Conservation (phyloP, 1,139 yeast species). For the Yarrowia galli region DNA sequence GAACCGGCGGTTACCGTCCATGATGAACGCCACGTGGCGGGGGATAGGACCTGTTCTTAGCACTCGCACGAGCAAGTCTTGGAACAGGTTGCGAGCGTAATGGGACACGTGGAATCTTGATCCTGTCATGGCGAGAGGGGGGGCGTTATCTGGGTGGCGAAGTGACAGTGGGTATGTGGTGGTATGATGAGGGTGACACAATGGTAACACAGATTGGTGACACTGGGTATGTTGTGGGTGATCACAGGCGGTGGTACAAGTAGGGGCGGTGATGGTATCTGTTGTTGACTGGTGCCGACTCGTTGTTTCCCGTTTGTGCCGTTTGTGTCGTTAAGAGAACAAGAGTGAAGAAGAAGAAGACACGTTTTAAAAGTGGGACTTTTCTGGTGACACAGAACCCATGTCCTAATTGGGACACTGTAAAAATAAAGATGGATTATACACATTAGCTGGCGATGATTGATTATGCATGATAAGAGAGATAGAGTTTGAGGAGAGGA, state of each 20-base stretch:
- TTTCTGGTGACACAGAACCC: neutral
- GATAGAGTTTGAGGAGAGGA: neutral
- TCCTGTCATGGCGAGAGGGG: neutral
- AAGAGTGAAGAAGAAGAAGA: neutral
- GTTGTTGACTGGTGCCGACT: too few species aligned
- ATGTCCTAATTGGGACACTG: neutral
- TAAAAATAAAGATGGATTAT: neutral
- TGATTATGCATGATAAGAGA: slow-evolving; percentile 16
- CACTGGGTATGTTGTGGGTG: neutral
- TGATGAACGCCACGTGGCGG: slow-evolving; percentile 86
- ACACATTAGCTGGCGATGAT: neutral
- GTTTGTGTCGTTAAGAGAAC: neutral
- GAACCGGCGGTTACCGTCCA: slow-evolving; percentile 96
- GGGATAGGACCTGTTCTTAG: slow-evolving; percentile 86
- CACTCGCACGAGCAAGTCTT: slow-evolving; percentile 39
- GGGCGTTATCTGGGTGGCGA: neutral
- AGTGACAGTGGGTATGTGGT: neutral
- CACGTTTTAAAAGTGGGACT: too few species aligned
- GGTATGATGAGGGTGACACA: neutral
- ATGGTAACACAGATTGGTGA: too few species aligned
- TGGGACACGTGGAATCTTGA: neutral
- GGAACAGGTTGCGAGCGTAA: slow-evolving; percentile 7
- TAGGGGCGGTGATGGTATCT: neutral
- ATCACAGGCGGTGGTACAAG: neutral
- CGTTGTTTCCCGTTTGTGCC: too few species aligned